Evolutionary conservation across 2,329 filamentous ascomycete genomes (phyloP).

Genomic region (Fusarium foetens): DNA sequence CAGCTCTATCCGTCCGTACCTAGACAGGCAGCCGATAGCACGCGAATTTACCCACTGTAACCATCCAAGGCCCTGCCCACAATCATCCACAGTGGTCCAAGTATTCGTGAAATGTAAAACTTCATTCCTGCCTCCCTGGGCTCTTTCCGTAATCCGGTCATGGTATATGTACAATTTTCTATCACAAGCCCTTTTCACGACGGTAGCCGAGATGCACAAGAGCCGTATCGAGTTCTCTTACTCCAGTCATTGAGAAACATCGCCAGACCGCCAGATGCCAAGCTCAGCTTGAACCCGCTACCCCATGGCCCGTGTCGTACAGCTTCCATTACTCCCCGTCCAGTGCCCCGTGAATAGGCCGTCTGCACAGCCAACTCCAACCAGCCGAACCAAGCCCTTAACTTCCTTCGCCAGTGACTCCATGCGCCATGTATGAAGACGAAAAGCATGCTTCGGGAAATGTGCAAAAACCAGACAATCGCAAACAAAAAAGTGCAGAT

Average conservation of each 20-base stretch:
- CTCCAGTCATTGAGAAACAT: constrained; percentile 33
- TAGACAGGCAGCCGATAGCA: neutral
- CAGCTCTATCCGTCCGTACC: neutral
- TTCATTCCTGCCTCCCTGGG: constrained; percentile 46
- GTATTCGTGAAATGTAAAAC: constrained; percentile 35
- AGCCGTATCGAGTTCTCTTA: constrained; percentile 25
- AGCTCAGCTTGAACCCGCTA: constrained; percentile 43
- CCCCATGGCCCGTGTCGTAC: constrained; percentile 27
- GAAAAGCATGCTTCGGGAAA: constrained; percentile 51
- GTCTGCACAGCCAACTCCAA: constrained; percentile 50
- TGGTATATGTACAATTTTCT: constrained; percentile 56
- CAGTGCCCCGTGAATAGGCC: constrained; percentile 38
- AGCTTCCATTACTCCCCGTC: constrained; percentile 43
- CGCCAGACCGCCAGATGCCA: constrained; percentile 29
- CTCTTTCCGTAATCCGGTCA: constrained; percentile 50
- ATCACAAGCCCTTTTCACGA: constrained; percentile 44
- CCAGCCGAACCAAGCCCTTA: constrained; percentile 50
- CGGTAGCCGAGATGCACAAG: constrained; percentile 38
- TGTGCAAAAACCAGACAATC: constrained; percentile 48
- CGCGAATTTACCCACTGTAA: neutral
- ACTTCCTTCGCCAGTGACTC: constrained; percentile 53
- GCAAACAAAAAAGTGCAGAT: constrained; percentile 38
- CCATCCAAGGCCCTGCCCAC: neutral
- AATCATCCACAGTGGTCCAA: constrained; percentile 1
- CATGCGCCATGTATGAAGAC: constrained; percentile 55